These are phyloP conservation scores for Cucurbita pepo DNA, from an alignment of 306 rosid genomes.

Conservation along the genomic window DNA sequence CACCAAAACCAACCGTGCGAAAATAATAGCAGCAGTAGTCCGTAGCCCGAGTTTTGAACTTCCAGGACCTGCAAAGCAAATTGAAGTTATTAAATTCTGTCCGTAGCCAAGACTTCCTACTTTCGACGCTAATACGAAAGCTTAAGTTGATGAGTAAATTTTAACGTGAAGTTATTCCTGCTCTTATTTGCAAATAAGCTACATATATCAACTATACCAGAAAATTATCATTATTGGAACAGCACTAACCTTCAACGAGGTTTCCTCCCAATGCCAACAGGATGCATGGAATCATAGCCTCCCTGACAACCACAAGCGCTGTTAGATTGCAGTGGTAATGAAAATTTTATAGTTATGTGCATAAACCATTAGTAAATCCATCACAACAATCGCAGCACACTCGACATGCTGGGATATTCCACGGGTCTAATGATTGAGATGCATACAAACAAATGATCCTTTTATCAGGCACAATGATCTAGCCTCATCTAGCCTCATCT, in stretches of 20 bases:
- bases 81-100: neutral
- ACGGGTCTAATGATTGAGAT: neutral
- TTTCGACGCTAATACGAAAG: neutral
- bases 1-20: constrained; percentile 63
- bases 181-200: neutral
- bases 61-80: constrained; percentile 75
- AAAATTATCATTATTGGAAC: neutral
- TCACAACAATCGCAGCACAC: neutral
- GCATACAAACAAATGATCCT: neutral
- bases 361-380: neutral
- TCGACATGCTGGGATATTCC: neutral
- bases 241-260: constrained; percentile 73
- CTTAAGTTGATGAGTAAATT: neutral
- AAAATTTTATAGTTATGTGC: neutral
- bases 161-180: neutral
- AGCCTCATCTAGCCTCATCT: neutral
- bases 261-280: constrained; percentile 94
- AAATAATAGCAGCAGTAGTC: constrained; percentile 76
- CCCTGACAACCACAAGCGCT: constrained; percentile 47
- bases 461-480: neutral
- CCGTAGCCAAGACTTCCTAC: too few species aligned
- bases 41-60: constrained; percentile 81
- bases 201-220: neutral
- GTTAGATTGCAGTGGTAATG: constrained; percentile 9
- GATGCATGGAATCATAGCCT: constrained; percentile 99